phyloP scores from a whole-genome alignment of 352 stramenopile species.

The Thalassiosira livingstoniorum region DNA sequence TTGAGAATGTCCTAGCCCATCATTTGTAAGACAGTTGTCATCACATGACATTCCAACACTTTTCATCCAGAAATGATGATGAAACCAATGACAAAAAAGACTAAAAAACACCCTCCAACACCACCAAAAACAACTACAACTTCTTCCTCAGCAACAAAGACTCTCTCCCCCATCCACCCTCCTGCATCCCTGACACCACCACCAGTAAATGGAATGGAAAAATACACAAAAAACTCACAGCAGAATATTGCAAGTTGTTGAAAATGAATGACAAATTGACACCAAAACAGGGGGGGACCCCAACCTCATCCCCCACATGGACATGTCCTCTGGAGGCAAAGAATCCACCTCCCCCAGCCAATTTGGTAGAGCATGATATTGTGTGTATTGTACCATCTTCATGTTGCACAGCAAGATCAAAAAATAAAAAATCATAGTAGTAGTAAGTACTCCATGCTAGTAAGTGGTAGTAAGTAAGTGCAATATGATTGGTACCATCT shows the following conservation, averaged over 20 bases:
- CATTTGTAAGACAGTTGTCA: neutral
- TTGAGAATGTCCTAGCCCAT: neutral
- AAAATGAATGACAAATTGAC: conserved; percentile 56
- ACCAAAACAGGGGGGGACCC: too few species aligned
- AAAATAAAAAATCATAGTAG: too few species aligned
- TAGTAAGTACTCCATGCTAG: too few species aligned
- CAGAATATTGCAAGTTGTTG: conserved; percentile 59
- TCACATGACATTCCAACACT: neutral
- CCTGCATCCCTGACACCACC: conserved; percentile 73
- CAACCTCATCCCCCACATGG: conserved; percentile 61
- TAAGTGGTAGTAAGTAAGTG: too few species aligned
- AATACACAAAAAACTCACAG: conserved; percentile 64
- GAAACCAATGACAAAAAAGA: conserved; percentile 1
- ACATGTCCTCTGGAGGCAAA: conserved; percentile 42
- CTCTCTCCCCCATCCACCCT: conserved; percentile 53
- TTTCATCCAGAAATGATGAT: conserved; percentile 5
- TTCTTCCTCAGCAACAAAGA: conserved; percentile 31
- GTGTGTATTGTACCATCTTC: too few species aligned
- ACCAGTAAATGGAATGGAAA: conserved; percentile 79
- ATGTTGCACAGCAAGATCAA: too few species aligned
- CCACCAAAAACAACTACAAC: too few species aligned
- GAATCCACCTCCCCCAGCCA: neutral
- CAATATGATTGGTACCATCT: too few species aligned
- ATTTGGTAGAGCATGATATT: too few species aligned
- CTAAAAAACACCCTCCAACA: neutral